Conservation (phyloP, 1,284 basidiomycete genomes). For the Volvariella volvacea region DNA sequence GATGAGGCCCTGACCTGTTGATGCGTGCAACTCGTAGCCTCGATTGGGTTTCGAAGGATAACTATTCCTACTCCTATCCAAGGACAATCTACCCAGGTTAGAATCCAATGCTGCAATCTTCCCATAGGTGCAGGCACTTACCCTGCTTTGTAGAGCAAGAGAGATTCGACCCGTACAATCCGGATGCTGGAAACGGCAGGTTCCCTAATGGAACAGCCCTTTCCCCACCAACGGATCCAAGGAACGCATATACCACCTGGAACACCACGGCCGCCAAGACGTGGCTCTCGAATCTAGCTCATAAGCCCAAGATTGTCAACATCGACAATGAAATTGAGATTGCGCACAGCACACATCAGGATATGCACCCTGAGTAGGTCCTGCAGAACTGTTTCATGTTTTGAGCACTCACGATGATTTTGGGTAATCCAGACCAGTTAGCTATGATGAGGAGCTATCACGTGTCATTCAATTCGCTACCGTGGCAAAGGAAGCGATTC, state of each 20-base stretch:
- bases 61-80: slow-evolving; percentile 42
- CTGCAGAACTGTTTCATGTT: background rate
- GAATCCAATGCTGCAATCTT: no score
- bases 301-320: slow-evolving; percentile 38
- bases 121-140: no score
- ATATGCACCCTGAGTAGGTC: slow-evolving; percentile 44
- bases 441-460: slow-evolving; percentile 41
- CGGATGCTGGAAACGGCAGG: slow-evolving; percentile 37
- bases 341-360: slow-evolving; percentile 41
- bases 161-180: slow-evolving; percentile 37
- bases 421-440: no score
- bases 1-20: background rate
- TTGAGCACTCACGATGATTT: slow-evolving; percentile 11
- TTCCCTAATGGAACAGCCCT: slow-evolving; percentile 38
- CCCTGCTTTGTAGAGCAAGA: slow-evolving; percentile 35
- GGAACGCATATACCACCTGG: slow-evolving; percentile 35
- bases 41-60: slow-evolving; percentile 48
- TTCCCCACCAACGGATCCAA: slow-evolving; percentile 28
- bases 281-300: slow-evolving; percentile 34
- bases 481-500: slow-evolving; percentile 36
- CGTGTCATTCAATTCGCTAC: slow-evolving; percentile 35
- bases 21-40: slow-evolving; percentile 30
- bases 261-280: slow-evolving; percentile 32
- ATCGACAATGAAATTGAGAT: slow-evolving; percentile 52
- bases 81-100: slow-evolving; percentile 32